phyloP scores from a whole-genome alignment of 345 rosid genomes.

The Lenwebbia sp. region DNA sequence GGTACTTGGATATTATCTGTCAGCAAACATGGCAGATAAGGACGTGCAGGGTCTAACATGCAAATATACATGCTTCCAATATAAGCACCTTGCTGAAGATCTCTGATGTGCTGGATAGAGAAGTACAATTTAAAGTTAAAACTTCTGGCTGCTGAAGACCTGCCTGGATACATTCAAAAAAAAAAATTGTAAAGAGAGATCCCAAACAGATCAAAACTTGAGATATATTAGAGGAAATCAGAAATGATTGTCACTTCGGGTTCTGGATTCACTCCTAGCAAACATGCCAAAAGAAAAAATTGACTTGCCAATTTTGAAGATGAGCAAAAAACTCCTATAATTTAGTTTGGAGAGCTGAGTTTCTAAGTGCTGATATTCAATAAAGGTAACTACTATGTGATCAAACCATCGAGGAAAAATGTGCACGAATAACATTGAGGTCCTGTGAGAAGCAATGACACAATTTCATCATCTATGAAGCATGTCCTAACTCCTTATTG shows the following conservation, averaged over 20 bases:
- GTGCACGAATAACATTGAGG: not conserved
- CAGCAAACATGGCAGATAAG: conserved; percentile 14
- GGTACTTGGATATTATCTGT: conserved; percentile 42
- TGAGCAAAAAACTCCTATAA: not conserved
- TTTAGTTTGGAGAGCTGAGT: not conserved
- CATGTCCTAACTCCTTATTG: not conserved
- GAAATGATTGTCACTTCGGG: not conserved
- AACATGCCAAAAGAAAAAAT: not conserved
- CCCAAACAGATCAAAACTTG: not conserved
- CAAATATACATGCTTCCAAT: conserved; percentile 1
- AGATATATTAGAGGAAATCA: not conserved
- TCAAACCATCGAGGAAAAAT: not conserved
- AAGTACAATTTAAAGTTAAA: conserved; percentile 58
- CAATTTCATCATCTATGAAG: not conserved
- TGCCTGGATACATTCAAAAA: conserved; percentile 15
- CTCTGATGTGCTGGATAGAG: conserved; percentile 50
- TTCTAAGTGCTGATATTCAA: not conserved
- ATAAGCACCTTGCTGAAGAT: conserved; percentile 66
- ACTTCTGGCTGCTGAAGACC: conserved; percentile 47
- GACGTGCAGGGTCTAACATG: not conserved
- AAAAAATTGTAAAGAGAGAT: not conserved
- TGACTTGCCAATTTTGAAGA: not conserved
- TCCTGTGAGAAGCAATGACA: not conserved
- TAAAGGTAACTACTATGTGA: not conserved
- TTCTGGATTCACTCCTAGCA: not conserved